A percentile compares a stretch with the other conserved stretches of the same genome.
Evolutionary conservation across 164 flowering plant genomes (phyloP).

Genomic region (Brasenia schreberi): DNA sequence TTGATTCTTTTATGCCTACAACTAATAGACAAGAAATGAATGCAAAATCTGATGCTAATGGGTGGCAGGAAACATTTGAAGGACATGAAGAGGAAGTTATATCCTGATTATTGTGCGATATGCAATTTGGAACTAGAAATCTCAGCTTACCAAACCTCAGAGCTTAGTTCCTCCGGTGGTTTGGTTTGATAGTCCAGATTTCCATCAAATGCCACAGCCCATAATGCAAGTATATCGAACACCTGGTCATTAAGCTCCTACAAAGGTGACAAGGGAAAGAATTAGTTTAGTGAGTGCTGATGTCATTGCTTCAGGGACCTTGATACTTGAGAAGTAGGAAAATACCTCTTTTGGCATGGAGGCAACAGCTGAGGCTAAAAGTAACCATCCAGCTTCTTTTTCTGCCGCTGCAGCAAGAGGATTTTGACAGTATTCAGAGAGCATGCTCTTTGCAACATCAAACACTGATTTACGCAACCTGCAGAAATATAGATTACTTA

Average conservation of each 20-base stretch:
- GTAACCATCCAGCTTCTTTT: conserved; percentile 90
- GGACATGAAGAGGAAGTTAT: too few relatives aligned
- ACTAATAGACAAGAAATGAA: too few relatives aligned
- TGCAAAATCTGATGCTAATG: too few relatives aligned
- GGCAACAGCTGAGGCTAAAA: conserved; percentile 64
- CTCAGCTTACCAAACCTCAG: conserved; percentile 50
- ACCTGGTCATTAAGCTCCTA: conserved; percentile 94
- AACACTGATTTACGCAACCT: conserved; percentile 77
- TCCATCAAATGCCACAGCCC: conserved; percentile 71
- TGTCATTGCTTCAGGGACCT: not conserved
- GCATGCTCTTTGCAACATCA: conserved; percentile 72
- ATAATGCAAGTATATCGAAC: conserved; percentile 83
- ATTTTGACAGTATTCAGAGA: conserved; percentile 54
- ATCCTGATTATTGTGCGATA: too few relatives aligned
- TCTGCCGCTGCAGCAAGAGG: conserved; percentile 51
- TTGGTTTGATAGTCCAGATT: conserved; percentile 29
- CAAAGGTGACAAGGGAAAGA: conserved; percentile 6
- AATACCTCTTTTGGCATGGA: conserved; percentile 87
- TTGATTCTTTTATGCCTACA: too few relatives aligned
- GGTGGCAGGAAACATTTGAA: too few relatives aligned
- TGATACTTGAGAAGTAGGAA: not conserved
- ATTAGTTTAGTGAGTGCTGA: not conserved
- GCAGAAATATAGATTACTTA: not conserved
- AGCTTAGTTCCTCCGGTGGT: conserved; percentile 40
- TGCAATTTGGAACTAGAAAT: not conserved